Conservation (phyloP, 768 basidiomycete species). For the Lyophyllum semitale region DNA sequence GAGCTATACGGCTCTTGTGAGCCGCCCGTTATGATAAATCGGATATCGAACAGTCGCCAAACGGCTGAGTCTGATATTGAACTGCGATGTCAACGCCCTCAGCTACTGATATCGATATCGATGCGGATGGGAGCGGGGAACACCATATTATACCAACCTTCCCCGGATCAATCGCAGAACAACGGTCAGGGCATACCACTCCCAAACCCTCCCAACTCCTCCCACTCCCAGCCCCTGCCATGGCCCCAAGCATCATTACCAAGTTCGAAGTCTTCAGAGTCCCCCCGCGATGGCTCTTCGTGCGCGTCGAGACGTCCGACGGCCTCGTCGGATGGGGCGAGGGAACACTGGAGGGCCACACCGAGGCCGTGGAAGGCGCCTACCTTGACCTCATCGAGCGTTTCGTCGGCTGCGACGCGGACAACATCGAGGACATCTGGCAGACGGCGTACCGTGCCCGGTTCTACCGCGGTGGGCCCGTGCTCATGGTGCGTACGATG, state of each 20-base stretch:
- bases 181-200: too few species aligned
- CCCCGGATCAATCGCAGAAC: too few species aligned
- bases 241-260: slow-evolving; percentile 22
- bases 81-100: too few species aligned
- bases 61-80: too few species aligned
- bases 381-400: slow-evolving; percentile 58
- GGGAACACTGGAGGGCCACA: slow-evolving; percentile 71
- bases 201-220: not conserved
- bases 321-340: slow-evolving; percentile 77
- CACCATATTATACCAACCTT: too few species aligned
- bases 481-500: slow-evolving; percentile 54
- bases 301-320: slow-evolving; percentile 64
- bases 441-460: slow-evolving; percentile 65
- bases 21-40: too few species aligned
- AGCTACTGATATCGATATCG: too few species aligned
- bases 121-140: too few species aligned
- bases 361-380: slow-evolving; percentile 73
- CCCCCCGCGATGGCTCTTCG: slow-evolving; percentile 75
- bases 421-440: slow-evolving; percentile 74
- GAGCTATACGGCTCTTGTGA: too few species aligned
- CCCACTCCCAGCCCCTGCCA: not conserved
- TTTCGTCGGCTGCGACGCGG: slow-evolving; percentile 61
- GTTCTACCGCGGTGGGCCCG: slow-evolving; percentile 74
- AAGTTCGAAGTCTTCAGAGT: slow-evolving; percentile 54
- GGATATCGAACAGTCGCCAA: too few species aligned